Percentiles rank a stretch among this genome's conserved stretches.
These are phyloP conservation scores for Penicillium sumatraense DNA, from an alignment of 2,329 filamentous ascomycete genomes.

Conservation along the genomic window DNA sequence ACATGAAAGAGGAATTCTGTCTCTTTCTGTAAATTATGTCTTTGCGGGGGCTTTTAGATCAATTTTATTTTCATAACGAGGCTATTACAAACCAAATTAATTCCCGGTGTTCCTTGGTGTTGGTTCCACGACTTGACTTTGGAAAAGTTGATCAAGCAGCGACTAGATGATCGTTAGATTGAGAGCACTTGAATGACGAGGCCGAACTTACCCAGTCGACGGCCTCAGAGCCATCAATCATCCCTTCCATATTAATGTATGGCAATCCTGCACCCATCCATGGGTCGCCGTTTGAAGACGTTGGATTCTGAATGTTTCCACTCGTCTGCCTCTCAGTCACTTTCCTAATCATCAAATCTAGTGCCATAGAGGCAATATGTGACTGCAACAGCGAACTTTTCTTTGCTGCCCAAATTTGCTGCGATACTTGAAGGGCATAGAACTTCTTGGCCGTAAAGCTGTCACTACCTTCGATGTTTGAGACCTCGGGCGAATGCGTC, in stretches of 20 bases:
- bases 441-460: constrained; percentile 8
- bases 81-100: no score
- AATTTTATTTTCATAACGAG: no score
- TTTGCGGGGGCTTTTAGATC: no score
- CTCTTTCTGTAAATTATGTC: no score
- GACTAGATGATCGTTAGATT: constrained; percentile 1
- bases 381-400: constrained; percentile 13
- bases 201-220: constrained; percentile 20
- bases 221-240: constrained; percentile 24
- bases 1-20: no score
- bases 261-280: constrained; percentile 6
- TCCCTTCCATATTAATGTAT: constrained; percentile 24
- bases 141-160: constrained; percentile 15
- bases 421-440: constrained; percentile 13
- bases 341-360: constrained; percentile 24
- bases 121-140: constrained; percentile 1
- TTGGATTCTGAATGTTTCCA: not conserved
- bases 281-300: not conserved
- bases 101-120: no score
- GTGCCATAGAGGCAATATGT: constrained; percentile 13
- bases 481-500: not conserved
- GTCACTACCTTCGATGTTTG: not conserved
- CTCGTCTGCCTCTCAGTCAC: constrained; percentile 9
- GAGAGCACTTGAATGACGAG: not conserved
- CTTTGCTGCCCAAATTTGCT: constrained; percentile 18